These are phyloP conservation scores for Aspergillus sp. DNA, from an alignment of 2,329 filamentous ascomycete species.

Conservation along the genomic window DNA sequence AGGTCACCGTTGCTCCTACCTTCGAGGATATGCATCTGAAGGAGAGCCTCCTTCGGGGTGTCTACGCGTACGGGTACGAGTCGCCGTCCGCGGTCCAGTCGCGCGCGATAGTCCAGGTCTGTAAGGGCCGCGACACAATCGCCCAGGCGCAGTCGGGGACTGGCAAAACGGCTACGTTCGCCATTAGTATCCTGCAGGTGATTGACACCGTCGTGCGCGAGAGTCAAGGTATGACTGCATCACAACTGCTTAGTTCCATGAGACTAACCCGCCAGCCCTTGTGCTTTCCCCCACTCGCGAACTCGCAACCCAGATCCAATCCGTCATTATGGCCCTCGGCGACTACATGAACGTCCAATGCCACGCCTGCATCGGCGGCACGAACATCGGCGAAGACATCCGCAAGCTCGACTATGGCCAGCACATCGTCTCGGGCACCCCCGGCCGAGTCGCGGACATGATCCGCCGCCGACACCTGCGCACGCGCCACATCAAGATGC, in stretches of 20 bases:
- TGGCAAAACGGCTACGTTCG: conserved; percentile 93
- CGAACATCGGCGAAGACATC: conserved; percentile 96
- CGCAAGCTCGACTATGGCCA: conserved; percentile 95
- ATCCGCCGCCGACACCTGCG: conserved; percentile 64
- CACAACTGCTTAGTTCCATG: not conserved
- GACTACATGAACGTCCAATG: conserved; percentile 99
- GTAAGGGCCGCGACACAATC: conserved; percentile 97
- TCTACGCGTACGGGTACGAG: conserved; percentile 98
- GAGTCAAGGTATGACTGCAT: conserved; percentile 53
- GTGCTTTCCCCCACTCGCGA: conserved; percentile 94
- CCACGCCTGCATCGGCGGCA: conserved; percentile 96
- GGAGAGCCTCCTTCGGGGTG: conserved; percentile 90
- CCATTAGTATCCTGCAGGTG: conserved; percentile 90
- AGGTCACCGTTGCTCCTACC: conserved; percentile 85
- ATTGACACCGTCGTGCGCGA: conserved; percentile 89
- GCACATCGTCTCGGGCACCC: conserved; percentile 94
- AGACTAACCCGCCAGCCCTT: conserved; percentile 48
- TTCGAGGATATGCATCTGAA: conserved; percentile 96
- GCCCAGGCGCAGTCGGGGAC: conserved; percentile 96
- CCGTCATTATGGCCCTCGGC: conserved; percentile 97
- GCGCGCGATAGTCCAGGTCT: conserved; percentile 95
- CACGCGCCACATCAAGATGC: conserved; percentile 69
- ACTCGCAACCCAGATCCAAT: conserved; percentile 95
- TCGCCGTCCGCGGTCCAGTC: conserved; percentile 97
- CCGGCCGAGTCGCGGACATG: conserved; percentile 88